Percentiles rank a stretch among this genome's conserved stretches.
Evolutionary conservation across 768 basidiomycete species (phyloP).

Genomic region (Mycena galericulata): DNA sequence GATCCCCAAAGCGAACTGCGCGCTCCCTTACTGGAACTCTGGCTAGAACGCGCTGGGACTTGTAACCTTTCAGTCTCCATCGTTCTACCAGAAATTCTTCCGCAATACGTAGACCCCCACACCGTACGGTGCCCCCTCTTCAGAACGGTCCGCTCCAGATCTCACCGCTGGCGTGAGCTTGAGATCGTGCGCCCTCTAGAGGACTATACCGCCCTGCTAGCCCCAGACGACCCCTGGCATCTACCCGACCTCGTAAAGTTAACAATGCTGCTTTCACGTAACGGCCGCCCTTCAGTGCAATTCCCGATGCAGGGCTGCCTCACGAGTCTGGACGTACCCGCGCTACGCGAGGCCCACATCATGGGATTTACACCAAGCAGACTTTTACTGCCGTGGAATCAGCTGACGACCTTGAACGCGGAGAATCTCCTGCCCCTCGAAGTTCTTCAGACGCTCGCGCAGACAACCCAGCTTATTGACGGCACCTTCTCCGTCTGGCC

Average conservation of each 20-base stretch:
- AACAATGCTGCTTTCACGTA: slow-evolving; percentile 10
- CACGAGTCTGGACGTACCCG: slow-evolving; percentile 15
- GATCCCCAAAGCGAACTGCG: not conserved
- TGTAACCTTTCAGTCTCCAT: slow-evolving; percentile 17
- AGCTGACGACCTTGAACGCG: slow-evolving; percentile 18
- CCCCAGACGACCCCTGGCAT: slow-evolving; percentile 22
- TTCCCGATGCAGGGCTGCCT: not conserved
- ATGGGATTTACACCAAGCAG: slow-evolving; percentile 27
- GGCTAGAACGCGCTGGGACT: slow-evolving; percentile 14
- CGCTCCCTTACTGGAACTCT: slow-evolving; percentile 8
- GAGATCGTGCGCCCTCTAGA: slow-evolving; percentile 24
- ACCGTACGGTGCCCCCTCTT: not conserved
- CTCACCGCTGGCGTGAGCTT: slow-evolving; percentile 27
- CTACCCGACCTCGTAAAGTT: slow-evolving; percentile 28
- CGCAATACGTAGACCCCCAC: not conserved
- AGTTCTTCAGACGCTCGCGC: slow-evolving; percentile 15
- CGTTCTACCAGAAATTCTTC: not conserved
- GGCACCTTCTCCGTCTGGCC: slow-evolving; percentile 26
- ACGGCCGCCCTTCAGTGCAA: slow-evolving; percentile 1
- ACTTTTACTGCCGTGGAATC: slow-evolving; percentile 27
- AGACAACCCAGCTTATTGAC: not conserved
- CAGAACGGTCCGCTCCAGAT: not conserved
- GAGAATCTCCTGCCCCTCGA: slow-evolving; percentile 30
- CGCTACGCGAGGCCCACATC: slow-evolving; percentile 29
- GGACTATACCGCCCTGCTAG: slow-evolving; percentile 18